phyloP scores from a whole-genome alignment of 2,329 filamentous ascomycete species.

The Arthrobotrys conoides region DNA sequence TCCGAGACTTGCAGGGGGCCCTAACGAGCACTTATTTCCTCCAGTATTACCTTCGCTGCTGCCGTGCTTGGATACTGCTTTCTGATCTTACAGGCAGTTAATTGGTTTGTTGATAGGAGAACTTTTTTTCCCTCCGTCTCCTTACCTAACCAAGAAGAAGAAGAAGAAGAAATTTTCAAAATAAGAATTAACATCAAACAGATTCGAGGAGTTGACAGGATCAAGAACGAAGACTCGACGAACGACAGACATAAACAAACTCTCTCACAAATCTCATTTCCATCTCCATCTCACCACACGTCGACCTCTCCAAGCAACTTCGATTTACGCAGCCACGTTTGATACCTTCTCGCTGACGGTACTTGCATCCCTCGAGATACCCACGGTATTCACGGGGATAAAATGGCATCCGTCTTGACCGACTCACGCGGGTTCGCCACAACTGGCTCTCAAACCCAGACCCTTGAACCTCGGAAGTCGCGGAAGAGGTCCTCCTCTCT shows the following conservation, averaged over 20 bases:
- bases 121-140: slow-evolving; percentile 26
- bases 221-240: neutral
- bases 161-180: slow-evolving; percentile 17
- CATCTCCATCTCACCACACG: neutral
- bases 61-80: slow-evolving; percentile 9
- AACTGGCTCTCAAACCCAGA: slow-evolving; percentile 52
- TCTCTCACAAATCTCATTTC: neutral
- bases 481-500: slow-evolving; percentile 62
- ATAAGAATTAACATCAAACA: slow-evolving; percentile 1
- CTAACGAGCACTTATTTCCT: neutral
- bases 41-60: slow-evolving; percentile 2
- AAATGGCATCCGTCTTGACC: slow-evolving; percentile 51
- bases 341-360: slow-evolving; percentile 13
- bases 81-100: slow-evolving; percentile 17
- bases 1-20: slow-evolving; percentile 19
- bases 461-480: slow-evolving; percentile 58
- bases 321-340: slow-evolving; percentile 38
- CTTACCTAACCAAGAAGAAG: slow-evolving; percentile 15
- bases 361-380: neutral
- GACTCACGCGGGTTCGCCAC: slow-evolving; percentile 48
- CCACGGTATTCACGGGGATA: neutral
- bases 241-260: slow-evolving; percentile 1
- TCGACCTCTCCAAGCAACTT: neutral
- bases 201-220: neutral
- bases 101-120: slow-evolving; percentile 28